phyloP scores from a whole-genome alignment of 1,284 basidiomycete species.

The Ganoderma multipileum region DNA sequence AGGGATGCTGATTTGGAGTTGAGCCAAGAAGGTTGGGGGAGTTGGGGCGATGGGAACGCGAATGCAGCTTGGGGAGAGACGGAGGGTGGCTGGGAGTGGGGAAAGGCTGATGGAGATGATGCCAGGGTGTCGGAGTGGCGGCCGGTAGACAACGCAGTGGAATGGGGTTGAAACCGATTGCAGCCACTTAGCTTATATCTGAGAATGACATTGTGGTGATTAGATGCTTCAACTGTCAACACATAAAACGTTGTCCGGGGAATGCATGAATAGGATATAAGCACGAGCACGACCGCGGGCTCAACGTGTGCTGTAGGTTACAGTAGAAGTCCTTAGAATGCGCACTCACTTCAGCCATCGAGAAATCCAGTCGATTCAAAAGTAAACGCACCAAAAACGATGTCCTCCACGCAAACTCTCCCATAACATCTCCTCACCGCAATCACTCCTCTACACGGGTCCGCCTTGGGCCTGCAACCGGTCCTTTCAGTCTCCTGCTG shows the following conservation, averaged over 20 bases:
- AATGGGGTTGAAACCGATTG: neutral
- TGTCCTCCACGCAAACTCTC: neutral
- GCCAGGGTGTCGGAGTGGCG: slow-evolving; percentile 10
- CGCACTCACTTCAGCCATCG: neutral
- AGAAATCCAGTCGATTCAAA: neutral
- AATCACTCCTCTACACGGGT: slow-evolving; percentile 31
- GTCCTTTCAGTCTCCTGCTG: neutral
- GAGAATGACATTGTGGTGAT: no score
- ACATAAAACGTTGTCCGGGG: neutral
- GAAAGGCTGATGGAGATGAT: neutral
- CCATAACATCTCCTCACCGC: neutral
- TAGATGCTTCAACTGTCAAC: neutral
- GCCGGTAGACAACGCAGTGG: neutral
- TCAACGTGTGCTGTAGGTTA: slow-evolving; percentile 11
- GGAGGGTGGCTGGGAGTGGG: neutral
- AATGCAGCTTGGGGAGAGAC: neutral
- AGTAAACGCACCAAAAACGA: slow-evolving; percentile 9
- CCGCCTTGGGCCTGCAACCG: slow-evolving; percentile 34
- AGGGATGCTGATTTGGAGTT: neutral
- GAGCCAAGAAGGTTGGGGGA: neutral
- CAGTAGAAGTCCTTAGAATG: slow-evolving; percentile 9
- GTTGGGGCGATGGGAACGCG: neutral
- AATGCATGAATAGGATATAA: slow-evolving; percentile 15
- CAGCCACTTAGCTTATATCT: slow-evolving; percentile 7
- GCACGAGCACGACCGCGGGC: slow-evolving; percentile 8